Percentiles rank a stretch among this genome's conserved stretches.
These are phyloP conservation scores for Boletus rubroflammeus DNA, from an alignment of 768 basidiomycete genomes.

Conservation along the genomic window DNA sequence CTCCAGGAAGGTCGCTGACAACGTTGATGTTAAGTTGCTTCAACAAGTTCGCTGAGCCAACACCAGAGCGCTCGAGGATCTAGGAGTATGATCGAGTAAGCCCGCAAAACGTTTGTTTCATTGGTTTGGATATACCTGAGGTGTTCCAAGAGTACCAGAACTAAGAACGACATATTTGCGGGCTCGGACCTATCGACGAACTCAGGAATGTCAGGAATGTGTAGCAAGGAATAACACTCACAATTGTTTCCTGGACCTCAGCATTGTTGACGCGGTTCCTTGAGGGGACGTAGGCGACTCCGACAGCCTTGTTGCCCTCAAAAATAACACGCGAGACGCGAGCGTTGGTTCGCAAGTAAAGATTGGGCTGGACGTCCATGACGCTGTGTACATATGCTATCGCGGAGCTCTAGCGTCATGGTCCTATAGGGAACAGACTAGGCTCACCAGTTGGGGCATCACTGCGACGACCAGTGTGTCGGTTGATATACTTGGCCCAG, in stretches of 20 bases:
- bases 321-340: conserved; percentile 70
- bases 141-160: conserved; percentile 65
- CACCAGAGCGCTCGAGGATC: conserved; percentile 71
- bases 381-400: conserved; percentile 67
- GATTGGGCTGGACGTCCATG: conserved; percentile 64
- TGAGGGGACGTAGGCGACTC: conserved; percentile 64
- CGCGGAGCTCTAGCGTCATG: background rate
- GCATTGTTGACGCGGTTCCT: conserved; percentile 54
- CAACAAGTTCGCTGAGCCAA: conserved; percentile 52
- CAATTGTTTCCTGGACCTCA: conserved; percentile 56
- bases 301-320: conserved; percentile 68
- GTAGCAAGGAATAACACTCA: conserved; percentile 3
- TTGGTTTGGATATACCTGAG: conserved; percentile 35
- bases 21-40: conserved; percentile 57
- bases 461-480: conserved; percentile 66
- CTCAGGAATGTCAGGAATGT: background rate
- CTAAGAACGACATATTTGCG: conserved; percentile 66
- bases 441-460: conserved; percentile 63
- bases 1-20: conserved; percentile 67
- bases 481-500: conserved; percentile 77
- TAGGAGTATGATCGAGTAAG: conserved; percentile 15
- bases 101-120: background rate
- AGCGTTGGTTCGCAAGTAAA: conserved; percentile 63
- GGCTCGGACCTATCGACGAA: conserved; percentile 39
- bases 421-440: background rate